Conservation (phyloP, 257 asterid species). For the Solanum dulcamara region DNA sequence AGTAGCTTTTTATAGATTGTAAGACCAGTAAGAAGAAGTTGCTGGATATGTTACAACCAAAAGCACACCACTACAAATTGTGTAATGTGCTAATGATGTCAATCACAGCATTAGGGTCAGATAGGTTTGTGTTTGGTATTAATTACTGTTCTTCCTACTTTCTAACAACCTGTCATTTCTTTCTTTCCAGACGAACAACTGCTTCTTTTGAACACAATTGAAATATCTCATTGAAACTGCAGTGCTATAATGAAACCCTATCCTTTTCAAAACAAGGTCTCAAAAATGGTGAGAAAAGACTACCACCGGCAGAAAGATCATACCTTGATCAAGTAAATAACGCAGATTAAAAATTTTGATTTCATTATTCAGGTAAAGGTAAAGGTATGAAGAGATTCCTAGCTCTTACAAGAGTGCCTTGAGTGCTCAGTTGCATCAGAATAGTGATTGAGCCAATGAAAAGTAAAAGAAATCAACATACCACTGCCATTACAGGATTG, state of each 20-base stretch:
- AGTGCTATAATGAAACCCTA: background rate
- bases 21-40: background rate
- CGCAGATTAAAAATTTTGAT: background rate
- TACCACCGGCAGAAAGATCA: background rate
- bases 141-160: background rate
- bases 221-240: background rate
- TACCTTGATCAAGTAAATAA: background rate
- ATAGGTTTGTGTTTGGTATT: background rate
- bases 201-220: background rate
- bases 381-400: background rate
- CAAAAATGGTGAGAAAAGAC: background rate
- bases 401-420: background rate
- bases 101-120: background rate
- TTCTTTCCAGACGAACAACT: background rate
- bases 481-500: slow-evolving; percentile 94
- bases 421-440: background rate
- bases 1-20: background rate
- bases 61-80: background rate
- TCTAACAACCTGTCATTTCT: background rate
- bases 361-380: background rate
- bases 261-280: background rate
- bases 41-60: background rate
- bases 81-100: background rate
- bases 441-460: background rate
- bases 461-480: slow-evolving; percentile 26